Evolutionary conservation across 2,329 filamentous ascomycete species (phyloP).

Genomic region (Arthroderma sp.): DNA sequence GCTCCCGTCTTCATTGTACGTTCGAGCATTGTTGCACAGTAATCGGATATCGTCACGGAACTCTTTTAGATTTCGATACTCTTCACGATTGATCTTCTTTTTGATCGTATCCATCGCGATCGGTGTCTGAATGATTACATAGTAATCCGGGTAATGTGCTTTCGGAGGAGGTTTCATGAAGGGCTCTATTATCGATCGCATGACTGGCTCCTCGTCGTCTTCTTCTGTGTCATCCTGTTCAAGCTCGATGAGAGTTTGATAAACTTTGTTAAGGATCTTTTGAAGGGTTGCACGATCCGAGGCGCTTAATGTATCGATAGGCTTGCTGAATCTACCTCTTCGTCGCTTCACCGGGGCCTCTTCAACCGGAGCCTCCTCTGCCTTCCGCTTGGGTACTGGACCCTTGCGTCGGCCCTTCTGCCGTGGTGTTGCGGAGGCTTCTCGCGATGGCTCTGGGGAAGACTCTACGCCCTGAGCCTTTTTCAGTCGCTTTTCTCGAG

Average conservation of each 20-base stretch:
- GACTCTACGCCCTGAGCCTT: constrained; percentile 42
- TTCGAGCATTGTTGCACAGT: constrained; percentile 81
- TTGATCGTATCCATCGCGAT: constrained; percentile 95
- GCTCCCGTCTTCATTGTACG: constrained; percentile 93
- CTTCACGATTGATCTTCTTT: constrained; percentile 89
- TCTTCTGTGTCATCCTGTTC: constrained; percentile 56
- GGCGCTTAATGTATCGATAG: constrained; percentile 48
- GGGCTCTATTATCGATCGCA: constrained; percentile 78
- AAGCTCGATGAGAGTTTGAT: constrained; percentile 67
- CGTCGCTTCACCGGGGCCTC: constrained; percentile 67
- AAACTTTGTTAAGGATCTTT: constrained; percentile 61
- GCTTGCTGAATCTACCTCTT: constrained; percentile 54
- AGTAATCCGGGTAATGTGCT: constrained; percentile 87
- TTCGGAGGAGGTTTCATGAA: constrained; percentile 87
- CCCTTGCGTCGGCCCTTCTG: constrained; percentile 58
- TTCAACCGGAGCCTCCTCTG: constrained; percentile 55
- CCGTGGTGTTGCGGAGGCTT: constrained; percentile 69
- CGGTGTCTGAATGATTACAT: constrained; percentile 77
- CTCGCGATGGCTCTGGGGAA: constrained; percentile 65
- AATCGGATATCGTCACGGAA: constrained; percentile 71
- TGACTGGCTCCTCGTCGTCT: constrained; percentile 41
- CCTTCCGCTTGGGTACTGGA: constrained; percentile 73
- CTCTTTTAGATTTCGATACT: constrained; percentile 70
- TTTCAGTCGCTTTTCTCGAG: constrained; percentile 52
- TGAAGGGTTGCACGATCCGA: constrained; percentile 68